phyloP scores from a whole-genome alignment of 2,329 filamentous ascomycete species.

The Epichloe sibirici region DNA sequence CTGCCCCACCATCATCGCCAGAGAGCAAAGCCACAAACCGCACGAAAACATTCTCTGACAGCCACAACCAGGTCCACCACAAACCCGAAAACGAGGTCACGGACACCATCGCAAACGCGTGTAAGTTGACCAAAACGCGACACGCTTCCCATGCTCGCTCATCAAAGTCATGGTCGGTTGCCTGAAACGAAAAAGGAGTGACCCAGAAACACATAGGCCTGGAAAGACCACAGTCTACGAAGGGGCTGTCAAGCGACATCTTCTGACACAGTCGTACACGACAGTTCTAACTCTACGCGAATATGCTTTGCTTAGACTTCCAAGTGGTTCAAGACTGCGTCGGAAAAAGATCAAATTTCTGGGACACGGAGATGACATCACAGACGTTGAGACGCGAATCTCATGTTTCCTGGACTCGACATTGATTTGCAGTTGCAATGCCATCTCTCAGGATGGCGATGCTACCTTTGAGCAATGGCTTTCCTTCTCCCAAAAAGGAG shows the following conservation, averaged over 20 bases:
- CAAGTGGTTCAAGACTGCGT: slow-evolving; percentile 50
- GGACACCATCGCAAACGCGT: neutral
- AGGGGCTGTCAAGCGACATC: slow-evolving; percentile 36
- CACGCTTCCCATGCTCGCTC: neutral
- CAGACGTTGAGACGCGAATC: slow-evolving; percentile 30
- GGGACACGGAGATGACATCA: slow-evolving; percentile 18
- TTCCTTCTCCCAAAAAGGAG: slow-evolving; percentile 49
- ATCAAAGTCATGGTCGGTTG: slow-evolving; percentile 13
- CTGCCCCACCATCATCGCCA: neutral
- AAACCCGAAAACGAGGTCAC: neutral
- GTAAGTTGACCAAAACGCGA: neutral
- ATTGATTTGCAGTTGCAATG: slow-evolving; percentile 44
- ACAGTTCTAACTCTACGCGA: slow-evolving; percentile 55
- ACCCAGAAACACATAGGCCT: slow-evolving; percentile 6
- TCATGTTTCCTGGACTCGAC: slow-evolving; percentile 54
- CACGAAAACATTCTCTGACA: no score
- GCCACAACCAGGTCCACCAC: neutral
- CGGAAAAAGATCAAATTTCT: slow-evolving; percentile 42
- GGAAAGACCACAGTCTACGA: neutral
- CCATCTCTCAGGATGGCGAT: slow-evolving; percentile 15
- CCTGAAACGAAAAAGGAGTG: slow-evolving; percentile 16
- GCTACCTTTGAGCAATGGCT: slow-evolving; percentile 43
- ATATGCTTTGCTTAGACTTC: slow-evolving; percentile 55
- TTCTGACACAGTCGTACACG: slow-evolving; percentile 58
- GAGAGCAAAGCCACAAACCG: neutral